These are phyloP conservation scores for Phytophthora macrochlamydospora DNA, from an alignment of 352 stramenopile genomes.

Conservation along the genomic window DNA sequence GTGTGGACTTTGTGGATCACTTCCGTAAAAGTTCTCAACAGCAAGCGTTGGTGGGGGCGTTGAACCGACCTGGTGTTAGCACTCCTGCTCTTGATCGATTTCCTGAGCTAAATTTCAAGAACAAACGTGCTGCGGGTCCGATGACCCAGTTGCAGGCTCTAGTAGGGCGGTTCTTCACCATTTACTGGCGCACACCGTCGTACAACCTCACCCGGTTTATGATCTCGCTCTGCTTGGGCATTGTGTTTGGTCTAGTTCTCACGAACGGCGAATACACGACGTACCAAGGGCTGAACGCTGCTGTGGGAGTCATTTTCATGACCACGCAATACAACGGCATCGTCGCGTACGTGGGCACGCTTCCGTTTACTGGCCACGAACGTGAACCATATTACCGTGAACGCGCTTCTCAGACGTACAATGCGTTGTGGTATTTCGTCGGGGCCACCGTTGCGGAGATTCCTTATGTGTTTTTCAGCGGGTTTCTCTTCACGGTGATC, in stretches of 20 bases:
- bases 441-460: background rate
- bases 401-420: constrained; percentile 1
- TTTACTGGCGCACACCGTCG: constrained; percentile 44
- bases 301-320: background rate
- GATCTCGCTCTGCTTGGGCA: background rate
- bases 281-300: background rate
- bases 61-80: constrained; percentile 6
- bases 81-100: constrained; percentile 8
- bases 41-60: background rate
- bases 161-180: constrained; percentile 17
- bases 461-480: background rate
- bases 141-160: constrained; percentile 21
- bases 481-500: background rate
- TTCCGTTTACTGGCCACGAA: constrained; percentile 48
- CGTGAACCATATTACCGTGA: background rate
- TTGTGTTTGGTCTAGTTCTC: background rate
- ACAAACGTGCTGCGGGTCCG: constrained; percentile 22
- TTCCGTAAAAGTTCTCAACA: constrained; percentile 23
- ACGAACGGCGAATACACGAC: background rate
- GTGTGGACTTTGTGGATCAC: constrained; percentile 23
- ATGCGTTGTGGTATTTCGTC: background rate
- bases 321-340: constrained; percentile 1
- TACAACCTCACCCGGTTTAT: background rate
- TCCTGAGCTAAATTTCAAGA: constrained; percentile 11
- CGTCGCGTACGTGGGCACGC: constrained; percentile 30